Evolutionary conservation across 192 early-diverging fungal genomes (phyloP).

Genomic region (Funneliformis mosseae): DNA sequence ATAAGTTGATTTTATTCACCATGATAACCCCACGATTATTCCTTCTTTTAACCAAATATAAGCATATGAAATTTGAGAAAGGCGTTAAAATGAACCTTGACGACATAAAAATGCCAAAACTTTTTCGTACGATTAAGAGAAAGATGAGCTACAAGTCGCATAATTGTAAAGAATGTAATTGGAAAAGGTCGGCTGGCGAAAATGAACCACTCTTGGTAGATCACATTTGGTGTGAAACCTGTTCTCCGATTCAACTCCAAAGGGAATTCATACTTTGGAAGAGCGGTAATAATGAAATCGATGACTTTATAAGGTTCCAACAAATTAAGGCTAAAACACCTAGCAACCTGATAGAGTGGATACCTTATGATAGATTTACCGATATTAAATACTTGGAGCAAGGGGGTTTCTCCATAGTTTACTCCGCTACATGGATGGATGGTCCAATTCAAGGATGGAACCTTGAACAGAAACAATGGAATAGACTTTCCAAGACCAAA

Average conservation of each 20-base stretch:
- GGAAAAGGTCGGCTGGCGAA: background rate
- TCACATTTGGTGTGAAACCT: background rate
- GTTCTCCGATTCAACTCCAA: background rate
- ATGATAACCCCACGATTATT: too few relatives aligned
- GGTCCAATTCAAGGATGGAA: constrained; percentile 1
- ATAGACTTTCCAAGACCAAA: background rate
- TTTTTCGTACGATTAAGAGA: too few relatives aligned
- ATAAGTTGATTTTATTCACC: too few relatives aligned
- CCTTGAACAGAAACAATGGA: background rate
- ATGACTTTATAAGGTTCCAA: background rate
- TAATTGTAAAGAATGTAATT: background rate
- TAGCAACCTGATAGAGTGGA: background rate
- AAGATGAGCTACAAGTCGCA: background rate
- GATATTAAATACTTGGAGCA: background rate
- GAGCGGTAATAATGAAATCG: constrained; percentile 3
- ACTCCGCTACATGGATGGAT: background rate
- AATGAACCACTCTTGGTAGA: background rate
- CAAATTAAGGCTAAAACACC: background rate
- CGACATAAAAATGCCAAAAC: too few relatives aligned
- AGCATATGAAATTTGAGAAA: too few relatives aligned
- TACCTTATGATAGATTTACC: background rate
- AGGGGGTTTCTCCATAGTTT: background rate
- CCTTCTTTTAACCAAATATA: too few relatives aligned
- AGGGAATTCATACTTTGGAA: background rate
- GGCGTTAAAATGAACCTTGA: too few relatives aligned